phyloP scores from a whole-genome alignment of 2,329 filamentous ascomycete species.

The Arthroderma sp. region DNA sequence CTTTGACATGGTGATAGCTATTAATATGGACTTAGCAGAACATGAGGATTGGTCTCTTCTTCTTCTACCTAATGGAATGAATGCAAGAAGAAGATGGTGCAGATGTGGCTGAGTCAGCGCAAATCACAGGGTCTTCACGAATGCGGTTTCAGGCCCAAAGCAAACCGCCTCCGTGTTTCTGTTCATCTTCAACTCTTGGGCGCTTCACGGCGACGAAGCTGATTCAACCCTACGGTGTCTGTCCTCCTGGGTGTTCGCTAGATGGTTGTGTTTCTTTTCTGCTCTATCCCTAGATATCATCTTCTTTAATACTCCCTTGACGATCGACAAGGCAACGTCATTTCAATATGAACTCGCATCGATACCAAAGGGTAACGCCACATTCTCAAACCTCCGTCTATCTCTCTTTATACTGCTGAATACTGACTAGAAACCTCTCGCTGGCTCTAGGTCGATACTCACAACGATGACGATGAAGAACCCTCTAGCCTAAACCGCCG shows the following conservation, averaged over 20 bases:
- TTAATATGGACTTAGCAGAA: background rate
- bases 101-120: too few species aligned
- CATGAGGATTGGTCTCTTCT: too few species aligned
- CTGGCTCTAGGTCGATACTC: slow-evolving; percentile 29
- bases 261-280: slow-evolving; percentile 1
- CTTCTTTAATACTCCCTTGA: background rate
- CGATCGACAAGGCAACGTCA: background rate
- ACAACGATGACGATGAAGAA: slow-evolving; percentile 29
- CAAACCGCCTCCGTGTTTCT: too few species aligned
- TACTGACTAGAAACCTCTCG: slow-evolving; percentile 4
- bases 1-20: slow-evolving; percentile 1
- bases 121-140: too few species aligned
- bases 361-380: slow-evolving; percentile 33
- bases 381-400: slow-evolving; percentile 6
- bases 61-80: too few species aligned
- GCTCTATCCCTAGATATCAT: background rate
- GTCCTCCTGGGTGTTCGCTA: background rate
- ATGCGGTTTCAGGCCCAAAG: too few species aligned
- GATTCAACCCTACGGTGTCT: too few species aligned
- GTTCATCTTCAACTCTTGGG: too few species aligned
- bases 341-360: slow-evolving; percentile 33
- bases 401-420: background rate
- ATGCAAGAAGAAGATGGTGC: too few species aligned
- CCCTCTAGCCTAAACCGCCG: slow-evolving; percentile 19
- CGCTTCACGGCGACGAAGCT: too few species aligned